A percentile compares a stretch with the other conserved stretches of the same genome.
Conservation (phyloP, 257 asterid genomes). For the Fraxinus pennsylvanica region DNA sequence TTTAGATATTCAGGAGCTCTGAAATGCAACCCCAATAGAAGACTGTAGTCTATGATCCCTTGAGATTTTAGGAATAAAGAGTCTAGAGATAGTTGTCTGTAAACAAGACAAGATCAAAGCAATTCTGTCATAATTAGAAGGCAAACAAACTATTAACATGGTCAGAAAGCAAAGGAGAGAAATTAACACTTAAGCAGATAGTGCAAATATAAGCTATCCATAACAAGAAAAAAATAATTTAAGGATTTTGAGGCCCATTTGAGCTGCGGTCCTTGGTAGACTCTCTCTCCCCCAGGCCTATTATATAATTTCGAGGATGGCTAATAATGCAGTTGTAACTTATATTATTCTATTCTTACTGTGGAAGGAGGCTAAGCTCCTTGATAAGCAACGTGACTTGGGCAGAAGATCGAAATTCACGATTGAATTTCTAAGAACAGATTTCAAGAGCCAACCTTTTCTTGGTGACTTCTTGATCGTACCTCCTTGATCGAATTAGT, state of each 20-base stretch:
- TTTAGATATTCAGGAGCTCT: constrained; percentile 92
- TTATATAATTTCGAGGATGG: not conserved
- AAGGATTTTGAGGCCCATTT: not conserved
- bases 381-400: not conserved
- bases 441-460: not conserved
- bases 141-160: not conserved
- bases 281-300: not conserved
- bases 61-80: constrained; percentile 80
- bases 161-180: constrained; percentile 11
- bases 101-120: constrained; percentile 15
- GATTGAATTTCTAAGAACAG: not conserved
- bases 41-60: constrained; percentile 86
- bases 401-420: not conserved
- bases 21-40: constrained; percentile 89
- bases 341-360: not conserved
- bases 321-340: not conserved
- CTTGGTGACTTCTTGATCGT: not conserved
- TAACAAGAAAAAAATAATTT: not conserved
- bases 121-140: constrained; percentile 9
- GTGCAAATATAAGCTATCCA: not conserved
- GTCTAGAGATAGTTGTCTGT: constrained; percentile 81
- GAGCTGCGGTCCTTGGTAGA: not conserved
- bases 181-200: not conserved
- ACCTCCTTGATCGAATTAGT: not conserved
- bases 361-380: not conserved